These are phyloP conservation scores for Leptographium procerum DNA, from an alignment of 2,329 filamentous ascomycete genomes.

Conservation along the genomic window DNA sequence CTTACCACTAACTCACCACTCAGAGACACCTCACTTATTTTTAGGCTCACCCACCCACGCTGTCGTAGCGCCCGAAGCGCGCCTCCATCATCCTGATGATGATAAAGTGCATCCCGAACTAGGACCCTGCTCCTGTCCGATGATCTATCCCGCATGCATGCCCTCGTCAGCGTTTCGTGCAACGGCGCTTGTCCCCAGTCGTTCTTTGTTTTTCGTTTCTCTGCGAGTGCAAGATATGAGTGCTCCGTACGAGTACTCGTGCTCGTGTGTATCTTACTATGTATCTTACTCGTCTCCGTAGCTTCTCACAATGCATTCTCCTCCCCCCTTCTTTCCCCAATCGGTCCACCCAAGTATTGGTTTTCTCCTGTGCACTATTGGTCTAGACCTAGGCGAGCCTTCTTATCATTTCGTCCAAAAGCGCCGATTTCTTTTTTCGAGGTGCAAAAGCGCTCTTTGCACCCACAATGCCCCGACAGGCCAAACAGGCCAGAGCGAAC, in stretches of 20 bases:
- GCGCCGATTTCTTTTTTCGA: too few species aligned
- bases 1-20: neutral
- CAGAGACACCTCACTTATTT: too few species aligned
- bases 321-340: neutral
- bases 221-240: too few species aligned
- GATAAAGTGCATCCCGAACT: too few species aligned
- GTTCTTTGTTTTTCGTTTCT: neutral
- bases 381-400: constrained; percentile 1
- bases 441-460: neutral
- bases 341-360: constrained; percentile 3
- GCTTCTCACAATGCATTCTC: neutral
- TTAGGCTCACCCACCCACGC: neutral
- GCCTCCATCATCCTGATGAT: too few species aligned
- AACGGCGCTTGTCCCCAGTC: neutral
- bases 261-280: too few species aligned
- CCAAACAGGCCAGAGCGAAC: neutral
- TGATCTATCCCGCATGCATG: neutral
- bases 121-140: neutral
- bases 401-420: neutral
- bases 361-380: constrained; percentile 9
- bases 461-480: neutral
- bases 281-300: neutral
- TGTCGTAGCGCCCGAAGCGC: neutral
- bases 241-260: neutral
- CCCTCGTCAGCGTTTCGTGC: neutral